Percentiles rank a stretch among this genome's conserved stretches.
Conservation (phyloP, 495 filamentous ascomycete species). For the Neurospora pannonica region DNA sequence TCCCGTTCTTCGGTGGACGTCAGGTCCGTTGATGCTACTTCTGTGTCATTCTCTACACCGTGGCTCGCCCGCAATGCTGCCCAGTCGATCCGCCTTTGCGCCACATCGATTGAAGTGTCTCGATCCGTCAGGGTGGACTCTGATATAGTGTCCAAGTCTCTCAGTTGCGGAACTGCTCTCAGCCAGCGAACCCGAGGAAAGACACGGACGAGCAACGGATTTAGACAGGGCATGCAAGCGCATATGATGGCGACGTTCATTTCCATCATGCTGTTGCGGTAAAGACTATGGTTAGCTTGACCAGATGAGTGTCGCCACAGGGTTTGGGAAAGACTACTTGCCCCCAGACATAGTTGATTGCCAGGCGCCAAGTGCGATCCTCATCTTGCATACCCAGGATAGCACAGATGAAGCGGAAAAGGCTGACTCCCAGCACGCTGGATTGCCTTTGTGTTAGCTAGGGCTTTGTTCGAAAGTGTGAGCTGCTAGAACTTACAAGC, state of each 20-base stretch:
- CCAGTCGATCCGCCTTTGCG: background rate
- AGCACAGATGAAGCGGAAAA: conserved; percentile 7
- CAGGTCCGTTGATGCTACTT: background rate
- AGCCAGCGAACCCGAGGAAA: conserved; percentile 4
- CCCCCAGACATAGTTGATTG: conserved; percentile 15
- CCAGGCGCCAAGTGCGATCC: conserved; percentile 8
- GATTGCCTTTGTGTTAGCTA: background rate
- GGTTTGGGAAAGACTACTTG: background rate
- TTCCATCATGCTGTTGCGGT: conserved; percentile 9
- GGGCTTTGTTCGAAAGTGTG: background rate
- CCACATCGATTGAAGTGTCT: background rate
- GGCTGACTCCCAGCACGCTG: conserved; percentile 16
- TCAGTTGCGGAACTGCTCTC: background rate
- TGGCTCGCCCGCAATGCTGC: background rate
- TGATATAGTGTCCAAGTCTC: conserved; percentile 4
- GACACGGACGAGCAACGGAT: conserved; percentile 4
- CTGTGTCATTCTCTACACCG: background rate
- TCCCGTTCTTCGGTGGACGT: background rate
- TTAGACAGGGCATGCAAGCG: conserved; percentile 15
- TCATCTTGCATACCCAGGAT: background rate
- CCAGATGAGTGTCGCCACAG: background rate
- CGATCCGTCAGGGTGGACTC: background rate
- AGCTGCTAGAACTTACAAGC: conserved; percentile 8
- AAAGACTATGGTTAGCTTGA: background rate
- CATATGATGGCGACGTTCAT: conserved; percentile 16